phyloP scores from a whole-genome alignment of 352 stramenopile genomes.

The Pythium utonaiense region DNA sequence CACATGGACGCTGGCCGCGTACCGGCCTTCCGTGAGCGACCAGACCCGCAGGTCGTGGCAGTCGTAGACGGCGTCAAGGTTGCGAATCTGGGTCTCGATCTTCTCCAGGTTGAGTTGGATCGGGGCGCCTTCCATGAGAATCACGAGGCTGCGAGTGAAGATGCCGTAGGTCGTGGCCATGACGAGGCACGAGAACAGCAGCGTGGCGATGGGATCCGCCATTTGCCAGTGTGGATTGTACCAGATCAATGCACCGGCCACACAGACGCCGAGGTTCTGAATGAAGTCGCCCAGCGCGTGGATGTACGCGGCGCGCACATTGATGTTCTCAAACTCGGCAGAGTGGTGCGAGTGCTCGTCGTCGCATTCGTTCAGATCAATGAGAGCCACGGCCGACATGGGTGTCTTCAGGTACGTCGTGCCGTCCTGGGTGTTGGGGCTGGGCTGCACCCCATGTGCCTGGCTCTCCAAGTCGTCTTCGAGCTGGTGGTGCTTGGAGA shows the following conservation, averaged over 20 bases:
- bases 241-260: slow-evolving; percentile 96
- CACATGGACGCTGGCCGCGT: slow-evolving; percentile 91
- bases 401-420: slow-evolving; percentile 61
- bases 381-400: slow-evolving; percentile 75
- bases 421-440: slow-evolving; percentile 35
- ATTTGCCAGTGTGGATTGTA: slow-evolving; percentile 94
- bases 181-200: slow-evolving; percentile 95
- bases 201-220: slow-evolving; percentile 95
- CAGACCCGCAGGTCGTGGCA: slow-evolving; percentile 98
- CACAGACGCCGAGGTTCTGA: slow-evolving; percentile 95
- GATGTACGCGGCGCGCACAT: slow-evolving; percentile 96
- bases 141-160: slow-evolving; percentile 85
- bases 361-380: slow-evolving; percentile 34
- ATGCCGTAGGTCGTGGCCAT: slow-evolving; percentile 93
- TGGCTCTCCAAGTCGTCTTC: slow-evolving; percentile 24
- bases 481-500: slow-evolving; percentile 20
- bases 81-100: slow-evolving; percentile 58
- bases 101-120: slow-evolving; percentile 42
- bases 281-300: slow-evolving; percentile 97
- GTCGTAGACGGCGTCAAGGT: slow-evolving; percentile 83
- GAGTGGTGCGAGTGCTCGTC: slow-evolving; percentile 25
- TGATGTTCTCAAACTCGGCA: slow-evolving; percentile 88
- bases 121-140: slow-evolving; percentile 95
- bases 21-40: slow-evolving; percentile 90
- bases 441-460: slow-evolving; percentile 34